Evolutionary conservation across 192 early-diverging fungal species (phyloP), one percentile per base, ranked within the genome.

Genomic region (Rhizoclosmatium globosum): DNA sequence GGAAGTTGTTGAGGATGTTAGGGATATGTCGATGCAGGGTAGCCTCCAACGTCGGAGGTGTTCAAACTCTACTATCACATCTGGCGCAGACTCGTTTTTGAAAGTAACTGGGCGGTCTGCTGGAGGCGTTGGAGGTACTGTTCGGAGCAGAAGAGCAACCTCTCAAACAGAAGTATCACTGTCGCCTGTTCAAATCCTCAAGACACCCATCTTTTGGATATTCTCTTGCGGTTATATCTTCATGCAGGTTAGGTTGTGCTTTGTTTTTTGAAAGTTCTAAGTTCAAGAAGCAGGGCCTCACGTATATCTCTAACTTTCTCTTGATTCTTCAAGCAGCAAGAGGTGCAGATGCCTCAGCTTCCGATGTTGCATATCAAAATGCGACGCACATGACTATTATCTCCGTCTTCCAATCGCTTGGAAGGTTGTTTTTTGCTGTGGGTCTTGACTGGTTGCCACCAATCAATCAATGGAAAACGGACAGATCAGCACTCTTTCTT

Each of bases 251-350:
- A 57, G 1, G 53, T n/a, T 57, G 11, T 17, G 11, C 53, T 17
- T 11, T 57, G n/a, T 17, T 57, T 57, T 11, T 11, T n/a, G 53
- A 17, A 57, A 57, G 13, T 57, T 11, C 11, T 57, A 57, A 57
- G 13, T n/a, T n/a, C 13, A 17, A 57, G n/a, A 57, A 17, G 50
- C 82, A 83, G 60, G 82, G 82, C 9, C 48, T 81, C 4, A 79
- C 73, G n/a, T 83, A 80, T 69, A 71, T 81, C 47, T 62, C 41
- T 38, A 81, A 83, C 70, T 68, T 68, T 46, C 44, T 83, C 31
- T 65, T 48, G 7, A 65, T 74, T 64, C 70, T 83, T 31, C 45
- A 81, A 68, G 31, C 50, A 9, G 50, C 69, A 3, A 48, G 23
- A 11, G 65, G 38, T 13, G 9, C 6, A 17, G 60, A 42, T 2